Evolutionary conservation across 306 rosid genomes (phyloP), one percentile per base, ranked within the genome.

Genomic region (Cyamopsis tetragonoloba): DNA sequence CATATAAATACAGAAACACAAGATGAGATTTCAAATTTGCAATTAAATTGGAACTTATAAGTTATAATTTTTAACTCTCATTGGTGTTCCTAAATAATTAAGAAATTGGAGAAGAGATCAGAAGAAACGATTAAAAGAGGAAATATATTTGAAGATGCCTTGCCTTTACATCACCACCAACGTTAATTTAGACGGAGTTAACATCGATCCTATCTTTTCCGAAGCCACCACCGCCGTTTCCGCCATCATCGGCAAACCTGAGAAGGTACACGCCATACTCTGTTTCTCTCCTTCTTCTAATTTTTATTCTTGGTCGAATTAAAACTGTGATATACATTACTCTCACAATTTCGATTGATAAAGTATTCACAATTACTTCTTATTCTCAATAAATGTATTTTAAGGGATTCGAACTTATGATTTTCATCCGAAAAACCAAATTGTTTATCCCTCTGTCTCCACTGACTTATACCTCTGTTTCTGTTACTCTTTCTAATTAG

Each of bases 101-200:
- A 58, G n/a, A 58, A 48, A 57, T 11, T 19, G 13, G 1, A 4
- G n/a, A 7, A 14, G 14, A 15, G n/a, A n/a, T 31, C 19, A 3
- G 4, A 67, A 18, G 13, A 0, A 19, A n/a, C n/a, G n/a, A n/a
- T n/a, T n/a, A 3, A 18, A 2, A 11, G n/a, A 3, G 11, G 34
- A 14, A n/a, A n/a, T n/a, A n/a, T n/a, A n/a, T n/a, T n/a, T 19
- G 15, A 70, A 72, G 31, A 73, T 91, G 97, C 97, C 97, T 72
- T 88, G 96, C 74, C 89, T 91, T 46, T 91, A 91, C 78, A 66
- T 91, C 82, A 72, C 92, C 37, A 91, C 97, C 73, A 91, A 91
- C 71, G 71, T 88, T 18, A 77, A 55, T 74, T 76, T 91, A 14
- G 92, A 91, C 20, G 92, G 92, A 23, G 26, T 82, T 12, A 80